Base-by-base conservation (phyloP, 352 stramenopile genomes). In the Phytophthora megakarya region DNA sequence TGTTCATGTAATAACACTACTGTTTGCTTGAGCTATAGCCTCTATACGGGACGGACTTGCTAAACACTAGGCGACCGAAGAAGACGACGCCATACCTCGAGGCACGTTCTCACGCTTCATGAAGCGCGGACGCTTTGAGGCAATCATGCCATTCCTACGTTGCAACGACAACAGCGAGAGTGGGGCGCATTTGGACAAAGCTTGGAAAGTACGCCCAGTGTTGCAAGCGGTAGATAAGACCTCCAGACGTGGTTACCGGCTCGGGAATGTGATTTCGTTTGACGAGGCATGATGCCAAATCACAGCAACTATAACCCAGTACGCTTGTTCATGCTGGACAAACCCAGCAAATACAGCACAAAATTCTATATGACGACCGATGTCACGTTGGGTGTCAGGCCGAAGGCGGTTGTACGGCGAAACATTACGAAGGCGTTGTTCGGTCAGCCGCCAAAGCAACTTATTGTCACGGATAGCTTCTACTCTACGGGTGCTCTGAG, bases 31-130 rank as follows among this genome's bases (percentile, higher is more conserved):
- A 0, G 3, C 40, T 0, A 11, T 60, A 1, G 15, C 13, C 10
- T 37, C 59, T 6, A 30, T 61, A 9, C 49, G 22, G 3, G 42
- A 61, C 8, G 37, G 50, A 18, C 19, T 69, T 10, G 28, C 51
- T 1, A 44, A 22, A 13, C 51, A 62, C 16, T 69, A 11, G 51
- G 61, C 21, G 3, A 44, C 18, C 13, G n/a, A 1, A 2, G 45
- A 62, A 18, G 28, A 67, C 9, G 50, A 44, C 7, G 60, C 51
- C 5, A 42, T 57, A 15, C 30, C 30, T 5, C 10, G 30, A 35
- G 8, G 30, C 8, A 35, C 30, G 8, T 35, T 35, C 30, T 7
- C 3, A 15, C 30, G 30, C 30, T 35, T 15, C 30, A 35, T 35
- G 8, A 35, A 35, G 30, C 30, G 30, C 30, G 30, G 13, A 7